Percentiles rank a stretch among this genome's conserved stretches.
These are phyloP conservation scores for Vanderwaltozyma polyspora DNA, from an alignment of 805 yeast species.

Conservation along the genomic window DNA sequence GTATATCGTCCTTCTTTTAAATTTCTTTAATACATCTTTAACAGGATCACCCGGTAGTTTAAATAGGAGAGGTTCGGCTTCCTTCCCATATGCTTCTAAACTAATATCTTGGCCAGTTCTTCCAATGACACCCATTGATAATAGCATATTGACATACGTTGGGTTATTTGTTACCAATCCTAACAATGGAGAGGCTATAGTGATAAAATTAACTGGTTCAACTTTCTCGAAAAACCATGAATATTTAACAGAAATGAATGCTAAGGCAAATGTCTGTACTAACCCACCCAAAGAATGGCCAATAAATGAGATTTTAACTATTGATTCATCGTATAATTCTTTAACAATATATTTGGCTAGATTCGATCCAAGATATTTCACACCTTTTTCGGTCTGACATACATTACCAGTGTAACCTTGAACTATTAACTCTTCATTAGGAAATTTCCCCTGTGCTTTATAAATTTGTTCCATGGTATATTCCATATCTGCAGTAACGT, in stretches of 20 bases:
- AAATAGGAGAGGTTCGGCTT: constrained; percentile 43
- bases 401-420: constrained; percentile 61
- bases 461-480: constrained; percentile 63
- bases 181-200: constrained; percentile 63
- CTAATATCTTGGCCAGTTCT: constrained; percentile 74
- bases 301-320: constrained; percentile 52
- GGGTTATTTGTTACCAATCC: constrained; percentile 77
- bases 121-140: constrained; percentile 68
- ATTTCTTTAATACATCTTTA: constrained; percentile 42
- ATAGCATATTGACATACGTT: constrained; percentile 53
- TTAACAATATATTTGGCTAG: constrained; percentile 55
- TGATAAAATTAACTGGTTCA: constrained; percentile 55
- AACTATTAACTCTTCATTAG: constrained; percentile 41
- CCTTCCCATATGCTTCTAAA: constrained; percentile 33
- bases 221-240: constrained; percentile 56
- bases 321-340: constrained; percentile 32
- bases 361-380: constrained; percentile 59
- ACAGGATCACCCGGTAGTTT: constrained; percentile 54
- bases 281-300: constrained; percentile 77
- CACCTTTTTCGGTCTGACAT: constrained; percentile 71
- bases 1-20: constrained; percentile 56
- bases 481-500: constrained; percentile 63
- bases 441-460: constrained; percentile 26
- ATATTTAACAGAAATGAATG: constrained; percentile 54
- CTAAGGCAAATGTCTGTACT: constrained; percentile 66